Evolutionary conservation across 306 rosid species (phyloP), one percentile per base, ranked within the genome.

Genomic region (Heteromeles arbutifolia): DNA sequence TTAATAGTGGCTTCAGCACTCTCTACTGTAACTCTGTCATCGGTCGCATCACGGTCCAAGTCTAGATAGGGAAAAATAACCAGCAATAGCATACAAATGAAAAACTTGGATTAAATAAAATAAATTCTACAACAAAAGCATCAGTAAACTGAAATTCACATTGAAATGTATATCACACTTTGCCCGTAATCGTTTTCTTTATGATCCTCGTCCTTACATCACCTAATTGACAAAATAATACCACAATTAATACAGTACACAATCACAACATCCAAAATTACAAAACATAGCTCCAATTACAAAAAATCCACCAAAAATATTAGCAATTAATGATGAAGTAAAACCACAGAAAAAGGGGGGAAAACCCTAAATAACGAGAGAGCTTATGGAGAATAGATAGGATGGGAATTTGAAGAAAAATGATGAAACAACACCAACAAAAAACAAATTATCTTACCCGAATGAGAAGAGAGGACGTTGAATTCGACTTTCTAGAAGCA

Each of bases 161-260:
- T 39, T 22, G 37, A 44, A 78, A 50, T 6, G 69, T 43, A 56
- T 39, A 28, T 4, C 59, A 32, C 80, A 95, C 99, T 66, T 92
- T 89, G 73, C 92, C 96, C 80, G 90, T 92, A 64, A 92, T 95
- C 92, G 82, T 84, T 67, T 5, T 83, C 97, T 97, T 92, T 75
- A 90, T 92, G 85, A 89, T 82, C 87, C 98, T 85, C 37, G 97
- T 87, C 97, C 92, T 92, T 75, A 92, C 99, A 84, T 95, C 97
- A 83, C 99, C 97, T 95, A 78, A 80, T 56, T 67, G 74, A 7
- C 14, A 31, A 77, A 59, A 17, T 26, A 7, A 61, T 13, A 59
- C 64, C 65, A 53, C 2, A 39, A 31, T 31, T 18, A n/a, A 12
- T 25, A 24, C 13, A 37, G 22, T 29, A 29, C 5, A 13, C 9